These are phyloP conservation scores for Nicotiana rustica DNA, from an alignment of 305 asterid genomes.

Conservation along the genomic window DNA sequence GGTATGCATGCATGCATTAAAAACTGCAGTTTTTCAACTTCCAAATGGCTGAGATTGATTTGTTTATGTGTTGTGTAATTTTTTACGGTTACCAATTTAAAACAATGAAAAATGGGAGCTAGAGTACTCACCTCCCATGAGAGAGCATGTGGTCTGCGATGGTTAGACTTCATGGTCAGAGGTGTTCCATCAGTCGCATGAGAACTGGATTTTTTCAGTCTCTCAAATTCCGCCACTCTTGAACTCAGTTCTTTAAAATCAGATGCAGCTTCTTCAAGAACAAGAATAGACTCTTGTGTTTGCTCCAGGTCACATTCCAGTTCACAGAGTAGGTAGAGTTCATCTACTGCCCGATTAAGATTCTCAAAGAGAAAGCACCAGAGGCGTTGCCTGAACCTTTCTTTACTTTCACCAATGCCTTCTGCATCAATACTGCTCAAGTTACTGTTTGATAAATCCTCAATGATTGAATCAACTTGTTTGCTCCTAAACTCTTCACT, in stretches of 20 bases:
- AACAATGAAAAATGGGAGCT: constrained; percentile 39
- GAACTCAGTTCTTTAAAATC: constrained; percentile 86
- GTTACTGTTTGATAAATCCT: constrained; percentile 49
- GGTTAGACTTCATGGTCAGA: constrained; percentile 77
- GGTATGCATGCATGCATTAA: constrained; percentile 22
- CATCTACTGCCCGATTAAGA: constrained; percentile 95
- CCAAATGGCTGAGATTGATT: constrained; percentile 20
- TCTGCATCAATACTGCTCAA: constrained; percentile 50
- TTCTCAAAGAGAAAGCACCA: constrained; percentile 99
- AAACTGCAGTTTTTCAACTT: background rate
- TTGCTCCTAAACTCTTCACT: constrained; percentile 45
- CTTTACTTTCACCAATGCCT: constrained; percentile 77
- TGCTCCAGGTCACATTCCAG: constrained; percentile 94
- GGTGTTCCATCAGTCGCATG: constrained; percentile 66
- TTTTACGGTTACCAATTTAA: background rate
- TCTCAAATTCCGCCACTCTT: constrained; percentile 94
- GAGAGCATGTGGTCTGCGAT: constrained; percentile 99
- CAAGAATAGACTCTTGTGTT: constrained; percentile 94
- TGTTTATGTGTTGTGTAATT: background rate
- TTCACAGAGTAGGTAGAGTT: constrained; percentile 98
- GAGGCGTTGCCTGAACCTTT: constrained; percentile 97
- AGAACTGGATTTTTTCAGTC: constrained; percentile 68
- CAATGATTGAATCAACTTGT: constrained; percentile 46
- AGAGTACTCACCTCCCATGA: constrained; percentile 97
- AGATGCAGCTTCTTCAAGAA: constrained; percentile 97